A percentile compares a stretch with the other conserved stretches of the same genome.
Conservation (phyloP, 148 eudicot species). For the Silene conica region DNA sequence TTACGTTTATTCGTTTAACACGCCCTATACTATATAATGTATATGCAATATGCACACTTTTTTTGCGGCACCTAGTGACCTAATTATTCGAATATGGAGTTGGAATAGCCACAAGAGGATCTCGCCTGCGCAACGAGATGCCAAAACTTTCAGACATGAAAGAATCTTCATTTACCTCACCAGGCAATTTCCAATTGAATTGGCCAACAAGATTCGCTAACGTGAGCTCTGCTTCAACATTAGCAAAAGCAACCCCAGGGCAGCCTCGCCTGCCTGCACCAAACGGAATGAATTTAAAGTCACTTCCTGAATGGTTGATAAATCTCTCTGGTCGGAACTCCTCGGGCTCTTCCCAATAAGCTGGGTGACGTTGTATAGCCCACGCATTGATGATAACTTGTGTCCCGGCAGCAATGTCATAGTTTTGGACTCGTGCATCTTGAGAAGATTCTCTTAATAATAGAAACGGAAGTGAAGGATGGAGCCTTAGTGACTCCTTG, state of each 20-base stretch:
- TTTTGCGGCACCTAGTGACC: too few species aligned
- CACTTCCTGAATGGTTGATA: conserved; percentile 21
- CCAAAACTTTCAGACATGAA: conserved; percentile 24
- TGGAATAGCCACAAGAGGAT: too few species aligned
- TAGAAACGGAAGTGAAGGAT: conserved; percentile 26
- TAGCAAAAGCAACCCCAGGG: conserved; percentile 25
- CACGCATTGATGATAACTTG: conserved; percentile 32
- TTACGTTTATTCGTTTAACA: too few species aligned
- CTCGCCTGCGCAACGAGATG: not conserved
- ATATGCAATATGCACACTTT: too few species aligned
- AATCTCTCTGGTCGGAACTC: conserved; percentile 44
- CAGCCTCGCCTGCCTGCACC: conserved; percentile 35
- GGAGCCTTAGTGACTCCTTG: conserved; percentile 29
- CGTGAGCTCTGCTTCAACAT: conserved; percentile 24
- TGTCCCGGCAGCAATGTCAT: conserved; percentile 27
- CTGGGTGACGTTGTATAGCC: conserved; percentile 37
- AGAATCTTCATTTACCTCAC: conserved; percentile 5
- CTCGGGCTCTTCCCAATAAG: conserved; percentile 30
- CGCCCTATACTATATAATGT: too few species aligned
- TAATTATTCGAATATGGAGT: too few species aligned
- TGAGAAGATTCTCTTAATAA: conserved; percentile 24
- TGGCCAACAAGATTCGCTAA: conserved; percentile 26
- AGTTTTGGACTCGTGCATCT: conserved; percentile 5
- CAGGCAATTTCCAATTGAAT: conserved; percentile 29
- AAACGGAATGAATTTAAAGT: conserved; percentile 33